Evolutionary conservation across 805 yeast genomes (phyloP), one percentile per base, ranked within the genome.

Genomic region (Priceomyces carsonii): DNA sequence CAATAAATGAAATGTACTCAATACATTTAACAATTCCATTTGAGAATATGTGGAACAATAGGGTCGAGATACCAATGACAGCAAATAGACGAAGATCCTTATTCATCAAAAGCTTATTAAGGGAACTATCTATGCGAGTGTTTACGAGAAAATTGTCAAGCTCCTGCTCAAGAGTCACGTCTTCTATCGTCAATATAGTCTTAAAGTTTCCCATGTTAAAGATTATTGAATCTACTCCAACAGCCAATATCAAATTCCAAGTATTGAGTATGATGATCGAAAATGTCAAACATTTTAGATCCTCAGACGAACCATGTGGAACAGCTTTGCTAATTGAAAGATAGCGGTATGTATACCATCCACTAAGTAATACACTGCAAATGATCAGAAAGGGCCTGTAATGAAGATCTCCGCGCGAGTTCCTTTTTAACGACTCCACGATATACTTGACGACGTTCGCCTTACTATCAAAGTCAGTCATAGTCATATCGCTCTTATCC

Each of bases 1-100:
- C 13, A 16, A 32, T 21, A 18, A 27, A 42, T 18, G 42, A 31
- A 22, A 49, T 43, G 32, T 45, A 49, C 31, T 50, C 53, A n/a
- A 48, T 32, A 24, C 42, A 37, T 13, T 40, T 33, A 19, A 41
- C 21, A 4, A 43, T 48, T 6, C 42, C 50, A 2, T 27, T 18
- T 6, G 47, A 42, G 24, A 50, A 34, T 13, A 20, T 12, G 17
- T 39, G 41, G 28, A 40, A 22, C 4, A 46, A 27, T 3, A 36
- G 6, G 35, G 44, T 45, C 12, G 51, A 45, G 7, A 40, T 39
- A 7, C 38, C 26, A 13, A 36, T 36, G 12, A 43, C 29, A 3
- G 29, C 15, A 20, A 43, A 32, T 18, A 44, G 23, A 7, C 8
- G 16, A 10, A 38, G 9, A 29, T 48, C 56, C 29, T 45, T 51